Evolutionary conservation across 2,329 filamentous ascomycete species (phyloP), one percentile per base, ranked within the genome.

Genomic region (Fusarium circinatum): DNA sequence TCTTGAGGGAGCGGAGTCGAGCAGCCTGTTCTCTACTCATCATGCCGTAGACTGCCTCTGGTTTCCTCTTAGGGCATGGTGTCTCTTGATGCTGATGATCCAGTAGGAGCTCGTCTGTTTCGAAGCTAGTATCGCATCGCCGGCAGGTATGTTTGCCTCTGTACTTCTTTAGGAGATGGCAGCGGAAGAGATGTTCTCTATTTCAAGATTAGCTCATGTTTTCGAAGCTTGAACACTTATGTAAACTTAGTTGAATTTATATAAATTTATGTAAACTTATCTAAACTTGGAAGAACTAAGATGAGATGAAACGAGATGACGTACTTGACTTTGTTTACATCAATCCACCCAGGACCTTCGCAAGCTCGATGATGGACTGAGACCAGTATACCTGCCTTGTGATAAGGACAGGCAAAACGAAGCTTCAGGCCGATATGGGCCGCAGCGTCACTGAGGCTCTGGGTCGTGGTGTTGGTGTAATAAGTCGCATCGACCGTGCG

Each of bases 21-120:
- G 30, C 24, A 1, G 61, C 54, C 8, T 64, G 61, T 1, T 51
- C 54, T 20, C 30, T 10, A 3, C 6, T 36, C 1, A 64, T 0
- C 20, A 49, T 59, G 0, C 61, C 61, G 1, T 51, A 12, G 0
- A n/a, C 0, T 0, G 36, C 12, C 6, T 59, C 36, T 8, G 36
- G 1, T 1, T 17, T 28, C 8, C 6, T 34, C 1, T 28, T 59
- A 1, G 6, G 24, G 1, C 61, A 64, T 8, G n/a, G 44, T 0
- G 20, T 8, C 1, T 60, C 55, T 14, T 60, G 36, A 5, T 30
- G 14, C 5, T 45, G 38, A 10, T 60, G 62, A 22, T 3, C 17
- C 2, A 24, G 2, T 1, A 60, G 22, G 1, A 60, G 45, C 1
- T 39, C 45, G 3, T 60, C 38, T 1, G 55, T 60, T 15, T 60